Conservation (phyloP, 1,139 yeast species). For the Scheffersomyces cryptocercus region DNA sequence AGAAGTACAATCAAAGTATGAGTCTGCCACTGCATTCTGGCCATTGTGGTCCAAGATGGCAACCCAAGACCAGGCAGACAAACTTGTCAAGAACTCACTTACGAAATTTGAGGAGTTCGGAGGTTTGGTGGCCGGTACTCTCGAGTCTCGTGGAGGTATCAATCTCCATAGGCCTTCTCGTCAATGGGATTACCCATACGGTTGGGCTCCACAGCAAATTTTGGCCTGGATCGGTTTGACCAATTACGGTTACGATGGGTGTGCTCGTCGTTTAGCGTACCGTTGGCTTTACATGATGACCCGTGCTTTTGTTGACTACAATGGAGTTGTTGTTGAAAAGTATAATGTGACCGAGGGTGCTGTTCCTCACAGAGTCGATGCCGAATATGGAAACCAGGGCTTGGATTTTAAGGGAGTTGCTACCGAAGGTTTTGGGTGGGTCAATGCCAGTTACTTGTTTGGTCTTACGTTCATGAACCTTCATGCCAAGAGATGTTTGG, state of each 20-base stretch:
- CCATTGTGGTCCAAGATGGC: constrained; percentile 86
- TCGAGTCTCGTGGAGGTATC: constrained; percentile 70
- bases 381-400: constrained; percentile 98
- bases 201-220: constrained; percentile 99
- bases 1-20: constrained; percentile 62
- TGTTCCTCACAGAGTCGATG: constrained; percentile 90
- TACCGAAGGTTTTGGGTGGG: constrained; percentile 97
- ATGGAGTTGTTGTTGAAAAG: constrained; percentile 95
- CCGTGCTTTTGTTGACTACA: constrained; percentile 87
- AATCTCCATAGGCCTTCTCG: constrained; percentile 75
- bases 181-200: constrained; percentile 98
- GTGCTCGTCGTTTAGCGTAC: constrained; percentile 72
- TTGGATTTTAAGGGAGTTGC: constrained; percentile 91
- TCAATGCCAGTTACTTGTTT: constrained; percentile 78
- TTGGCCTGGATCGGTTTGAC: constrained; percentile 87
- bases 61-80: constrained; percentile 69
- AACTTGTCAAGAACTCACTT: constrained; percentile 60
- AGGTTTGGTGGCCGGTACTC: constrained; percentile 87
- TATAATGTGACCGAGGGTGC: constrained; percentile 84
- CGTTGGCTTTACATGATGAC: constrained; percentile 92
- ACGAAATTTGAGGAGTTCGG: constrained; percentile 81
- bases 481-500: constrained; percentile 76
- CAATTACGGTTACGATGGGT: constrained; percentile 69
- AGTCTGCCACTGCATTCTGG: constrained; percentile 92
- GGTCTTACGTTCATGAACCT: constrained; percentile 72